Percentiles rank a stretch among this genome's conserved stretches.
phyloP scores from a whole-genome alignment of 495 filamentous ascomycete genomes.

The Pyrenopolyporus hunteri region DNA sequence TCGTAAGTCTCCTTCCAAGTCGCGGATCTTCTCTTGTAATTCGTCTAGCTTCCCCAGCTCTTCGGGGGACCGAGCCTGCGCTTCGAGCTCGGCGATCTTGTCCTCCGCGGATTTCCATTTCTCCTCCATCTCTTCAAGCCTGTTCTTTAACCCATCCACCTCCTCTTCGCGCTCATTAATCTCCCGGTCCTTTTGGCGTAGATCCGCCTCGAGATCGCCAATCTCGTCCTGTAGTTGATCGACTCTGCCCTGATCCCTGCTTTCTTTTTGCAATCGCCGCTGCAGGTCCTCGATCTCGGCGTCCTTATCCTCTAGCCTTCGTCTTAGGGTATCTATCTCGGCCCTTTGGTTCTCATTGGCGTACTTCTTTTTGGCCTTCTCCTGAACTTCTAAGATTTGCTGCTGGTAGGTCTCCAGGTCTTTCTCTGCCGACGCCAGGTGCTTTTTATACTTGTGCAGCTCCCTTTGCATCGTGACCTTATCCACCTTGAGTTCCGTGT shows the following conservation, averaged over 20 bases:
- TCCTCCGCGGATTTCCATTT: slow-evolving; percentile 46
- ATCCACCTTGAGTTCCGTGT: slow-evolving; percentile 92
- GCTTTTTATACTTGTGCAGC: slow-evolving; percentile 81
- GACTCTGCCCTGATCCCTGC: slow-evolving; percentile 44
- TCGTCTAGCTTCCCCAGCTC: slow-evolving; percentile 63
- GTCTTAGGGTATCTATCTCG: slow-evolving; percentile 63
- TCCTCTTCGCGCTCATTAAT: slow-evolving; percentile 53
- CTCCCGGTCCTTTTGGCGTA: slow-evolving; percentile 59
- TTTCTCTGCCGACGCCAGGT: slow-evolving; percentile 75
- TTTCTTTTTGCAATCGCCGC: slow-evolving; percentile 28
- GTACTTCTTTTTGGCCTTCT: slow-evolving; percentile 77
- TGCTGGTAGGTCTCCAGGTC: slow-evolving; percentile 76
- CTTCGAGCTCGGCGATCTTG: slow-evolving; percentile 60
- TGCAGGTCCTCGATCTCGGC: slow-evolving; percentile 61
- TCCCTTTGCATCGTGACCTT: slow-evolving; percentile 86
- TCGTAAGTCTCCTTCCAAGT: slow-evolving; percentile 68
- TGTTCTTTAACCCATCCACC: slow-evolving; percentile 41
- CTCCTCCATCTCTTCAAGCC: slow-evolving; percentile 35
- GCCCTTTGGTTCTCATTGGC: slow-evolving; percentile 65
- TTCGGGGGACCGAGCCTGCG: slow-evolving; percentile 49
- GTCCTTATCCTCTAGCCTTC: slow-evolving; percentile 57
- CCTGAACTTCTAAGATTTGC: slow-evolving; percentile 77
- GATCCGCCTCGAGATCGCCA: slow-evolving; percentile 62
- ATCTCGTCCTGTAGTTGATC: slow-evolving; percentile 67
- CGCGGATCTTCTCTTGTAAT: slow-evolving; percentile 70